These are phyloP conservation scores for Ogataea pilisensis DNA, from an alignment of 805 yeast genomes.

Conservation along the genomic window DNA sequence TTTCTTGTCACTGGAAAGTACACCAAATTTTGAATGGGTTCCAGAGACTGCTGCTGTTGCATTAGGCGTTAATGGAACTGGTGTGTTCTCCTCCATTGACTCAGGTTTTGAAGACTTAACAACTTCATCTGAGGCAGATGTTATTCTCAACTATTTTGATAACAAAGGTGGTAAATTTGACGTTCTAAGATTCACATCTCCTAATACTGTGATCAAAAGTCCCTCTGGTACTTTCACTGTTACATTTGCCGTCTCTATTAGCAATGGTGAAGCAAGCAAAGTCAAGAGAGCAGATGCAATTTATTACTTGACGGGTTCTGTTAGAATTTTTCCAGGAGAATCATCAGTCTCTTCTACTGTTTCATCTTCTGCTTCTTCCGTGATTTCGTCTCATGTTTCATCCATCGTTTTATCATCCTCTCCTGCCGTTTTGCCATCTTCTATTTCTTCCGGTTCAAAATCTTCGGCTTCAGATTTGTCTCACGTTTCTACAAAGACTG, in stretches of 20 bases:
- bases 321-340: slow-evolving; percentile 2
- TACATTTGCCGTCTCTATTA: slow-evolving; percentile 19
- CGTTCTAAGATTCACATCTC: slow-evolving; percentile 12
- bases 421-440: background rate
- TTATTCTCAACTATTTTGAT: slow-evolving; percentile 6
- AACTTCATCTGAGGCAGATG: slow-evolving; percentile 11
- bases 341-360: background rate
- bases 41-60: slow-evolving; percentile 11
- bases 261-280: slow-evolving; percentile 1
- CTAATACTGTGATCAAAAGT: slow-evolving; percentile 17
- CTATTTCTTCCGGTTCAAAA: slow-evolving; percentile 1
- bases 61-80: slow-evolving; percentile 5
- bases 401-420: too few species aligned
- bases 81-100: slow-evolving; percentile 3
- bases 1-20: slow-evolving; percentile 14
- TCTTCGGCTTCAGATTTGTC: too few species aligned
- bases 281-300: slow-evolving; percentile 17
- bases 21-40: slow-evolving; percentile 17
- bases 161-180: slow-evolving; percentile 5
- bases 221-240: slow-evolving; percentile 15
- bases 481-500: too few species aligned
- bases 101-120: slow-evolving; percentile 10
- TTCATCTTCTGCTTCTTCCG: slow-evolving; percentile 2
- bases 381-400: too few species aligned
- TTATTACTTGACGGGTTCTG: slow-evolving; percentile 19